Evolutionary conservation across 148 eudicot genomes (phyloP).

Genomic region (Chenopodium album): DNA sequence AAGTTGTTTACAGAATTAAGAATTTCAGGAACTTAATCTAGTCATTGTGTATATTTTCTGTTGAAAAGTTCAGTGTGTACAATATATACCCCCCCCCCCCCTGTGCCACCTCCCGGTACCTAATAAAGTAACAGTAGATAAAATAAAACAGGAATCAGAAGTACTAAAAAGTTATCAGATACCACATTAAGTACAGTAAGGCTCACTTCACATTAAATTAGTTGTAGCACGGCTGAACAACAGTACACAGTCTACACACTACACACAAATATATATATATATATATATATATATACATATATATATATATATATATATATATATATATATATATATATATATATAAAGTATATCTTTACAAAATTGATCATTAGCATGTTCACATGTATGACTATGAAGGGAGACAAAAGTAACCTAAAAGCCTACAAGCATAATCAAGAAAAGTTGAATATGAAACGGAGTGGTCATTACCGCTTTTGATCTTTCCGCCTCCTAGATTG

Average conservation of each 20-base stretch:
- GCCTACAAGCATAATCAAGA: neutral
- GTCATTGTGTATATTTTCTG: neutral
- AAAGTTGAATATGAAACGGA: neutral
- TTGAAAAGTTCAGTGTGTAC: neutral
- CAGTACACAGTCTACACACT: neutral
- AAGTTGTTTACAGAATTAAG: neutral
- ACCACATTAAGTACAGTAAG: neutral
- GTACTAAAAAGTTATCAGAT: neutral
- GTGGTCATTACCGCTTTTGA: slow-evolving; percentile 44
- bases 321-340: no score
- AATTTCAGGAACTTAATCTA: no score
- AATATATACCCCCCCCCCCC: neutral
- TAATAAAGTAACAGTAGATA: no score
- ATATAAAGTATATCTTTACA: slow-evolving; percentile 3
- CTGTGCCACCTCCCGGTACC: no score
- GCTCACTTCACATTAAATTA: neutral
- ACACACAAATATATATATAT: neutral
- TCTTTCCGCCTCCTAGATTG: slow-evolving; percentile 79
- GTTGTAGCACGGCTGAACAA: neutral
- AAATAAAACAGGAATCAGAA: neutral
- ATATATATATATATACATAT: no score
- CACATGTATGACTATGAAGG: slow-evolving; percentile 10
- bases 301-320: no score
- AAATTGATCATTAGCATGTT: slow-evolving; percentile 18
- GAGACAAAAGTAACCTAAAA: slow-evolving; percentile 12